phyloP scores from a whole-genome alignment of 768 basidiomycete species.

The Russula sp. region DNA sequence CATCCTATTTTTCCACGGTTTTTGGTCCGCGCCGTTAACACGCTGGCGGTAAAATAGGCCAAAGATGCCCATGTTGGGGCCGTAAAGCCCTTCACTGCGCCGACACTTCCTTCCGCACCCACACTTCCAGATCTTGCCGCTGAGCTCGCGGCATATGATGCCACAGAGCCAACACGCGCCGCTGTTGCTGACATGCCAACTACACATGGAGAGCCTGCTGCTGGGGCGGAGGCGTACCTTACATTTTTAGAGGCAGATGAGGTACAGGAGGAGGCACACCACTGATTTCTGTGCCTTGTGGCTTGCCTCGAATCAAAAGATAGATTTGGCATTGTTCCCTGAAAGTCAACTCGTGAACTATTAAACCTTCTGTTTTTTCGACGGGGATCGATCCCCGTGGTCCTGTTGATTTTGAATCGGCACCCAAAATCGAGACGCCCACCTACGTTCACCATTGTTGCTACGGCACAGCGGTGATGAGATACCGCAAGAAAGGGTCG shows the following conservation, averaged over 20 bases:
- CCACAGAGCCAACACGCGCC: constrained; percentile 53
- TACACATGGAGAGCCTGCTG: constrained; percentile 20
- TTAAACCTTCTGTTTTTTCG: background rate
- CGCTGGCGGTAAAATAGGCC: constrained; percentile 44
- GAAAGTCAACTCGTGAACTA: background rate
- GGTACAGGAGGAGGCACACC: constrained; percentile 37
- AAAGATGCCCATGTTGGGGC: constrained; percentile 85
- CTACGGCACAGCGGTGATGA: background rate
- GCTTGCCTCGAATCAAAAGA: background rate
- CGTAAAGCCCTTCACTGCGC: constrained; percentile 78
- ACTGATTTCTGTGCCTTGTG: constrained; percentile 9
- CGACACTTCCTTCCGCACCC: constrained; percentile 69
- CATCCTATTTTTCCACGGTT: background rate
- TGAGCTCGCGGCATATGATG: constrained; percentile 83
- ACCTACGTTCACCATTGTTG: background rate
- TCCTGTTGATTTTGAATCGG: background rate
- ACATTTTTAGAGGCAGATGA: constrained; percentile 41
- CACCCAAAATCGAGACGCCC: background rate
- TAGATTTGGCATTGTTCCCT: background rate
- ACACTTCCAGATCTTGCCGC: constrained; percentile 83
- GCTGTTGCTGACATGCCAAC: background rate
- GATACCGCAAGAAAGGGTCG: background rate
- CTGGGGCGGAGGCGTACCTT: constrained; percentile 39
- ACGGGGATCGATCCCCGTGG: background rate
- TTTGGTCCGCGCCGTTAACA: constrained; percentile 1